Percentiles rank a stretch among this genome's conserved stretches.
These are phyloP conservation scores for Platismatia glauca DNA, from an alignment of 495 filamentous ascomycete genomes.

Conservation along the genomic window DNA sequence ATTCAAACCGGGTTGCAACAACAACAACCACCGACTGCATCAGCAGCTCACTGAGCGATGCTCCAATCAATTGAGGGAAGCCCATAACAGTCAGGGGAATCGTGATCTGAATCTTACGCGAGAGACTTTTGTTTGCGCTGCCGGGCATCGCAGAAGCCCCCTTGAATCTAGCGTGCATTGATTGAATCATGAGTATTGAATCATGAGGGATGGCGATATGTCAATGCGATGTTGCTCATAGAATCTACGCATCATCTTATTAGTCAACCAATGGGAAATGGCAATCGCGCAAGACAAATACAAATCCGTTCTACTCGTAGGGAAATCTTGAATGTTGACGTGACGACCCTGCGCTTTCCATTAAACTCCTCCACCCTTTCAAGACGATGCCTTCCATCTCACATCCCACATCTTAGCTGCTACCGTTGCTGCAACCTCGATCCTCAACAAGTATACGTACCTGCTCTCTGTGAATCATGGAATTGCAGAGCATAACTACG, in stretches of 20 bases:
- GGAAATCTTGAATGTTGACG: not conserved
- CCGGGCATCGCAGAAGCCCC: not conserved
- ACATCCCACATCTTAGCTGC: not conserved
- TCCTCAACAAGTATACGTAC: too few relatives aligned
- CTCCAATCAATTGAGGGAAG: not conserved
- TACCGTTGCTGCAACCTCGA: too few relatives aligned
- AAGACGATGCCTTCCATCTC: not conserved
- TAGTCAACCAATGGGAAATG: not conserved
- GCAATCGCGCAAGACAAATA: not conserved
- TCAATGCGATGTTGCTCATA: not conserved
- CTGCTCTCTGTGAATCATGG: too few relatives aligned
- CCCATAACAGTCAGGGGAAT: not conserved
- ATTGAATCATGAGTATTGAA: not conserved
- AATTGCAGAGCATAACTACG: not conserved
- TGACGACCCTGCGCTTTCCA: not conserved
- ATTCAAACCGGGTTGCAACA: not conserved
- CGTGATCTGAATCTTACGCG: not conserved
- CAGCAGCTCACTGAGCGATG: not conserved
- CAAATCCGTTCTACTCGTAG: too few relatives aligned
- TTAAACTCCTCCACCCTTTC: not conserved
- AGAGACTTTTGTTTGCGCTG: not conserved
- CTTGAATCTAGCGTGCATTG: not conserved
- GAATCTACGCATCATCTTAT: not conserved
- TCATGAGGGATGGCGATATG: not conserved
- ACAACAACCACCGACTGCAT: too few relatives aligned